Evolutionary conservation across 371 early-diverging fungal species (phyloP).

Genomic region (Mortierella sp.): DNA sequence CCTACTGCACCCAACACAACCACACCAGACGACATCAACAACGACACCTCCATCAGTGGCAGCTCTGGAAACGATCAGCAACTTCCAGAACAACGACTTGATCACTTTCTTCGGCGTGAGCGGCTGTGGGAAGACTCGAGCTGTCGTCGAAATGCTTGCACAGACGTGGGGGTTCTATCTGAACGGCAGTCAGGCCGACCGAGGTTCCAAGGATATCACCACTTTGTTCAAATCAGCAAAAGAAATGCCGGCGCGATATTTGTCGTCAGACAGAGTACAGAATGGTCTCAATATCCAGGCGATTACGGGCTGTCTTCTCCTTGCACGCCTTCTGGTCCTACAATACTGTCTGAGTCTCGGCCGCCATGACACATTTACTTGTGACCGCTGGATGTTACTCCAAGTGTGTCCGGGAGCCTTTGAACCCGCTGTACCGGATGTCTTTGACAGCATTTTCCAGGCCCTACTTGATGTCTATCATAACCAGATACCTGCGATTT

Average conservation of each 20-base stretch:
- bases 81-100: conserved; percentile 38
- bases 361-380: conserved; percentile 37
- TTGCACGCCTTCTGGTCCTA: conserved; percentile 43
- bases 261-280: conserved; percentile 32
- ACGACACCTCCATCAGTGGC: conserved; percentile 35
- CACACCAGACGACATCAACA: conserved; percentile 12
- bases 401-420: conserved; percentile 50
- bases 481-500: no score
- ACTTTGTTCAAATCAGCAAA: conserved; percentile 36
- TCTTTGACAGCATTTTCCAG: conserved; percentile 41
- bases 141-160: conserved; percentile 48
- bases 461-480: conserved; percentile 12
- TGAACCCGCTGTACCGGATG: conserved; percentile 33
- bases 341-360: conserved; percentile 45
- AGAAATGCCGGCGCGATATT: conserved; percentile 34
- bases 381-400: conserved; percentile 51
- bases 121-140: conserved; percentile 45
- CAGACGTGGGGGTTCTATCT: conserved; percentile 50
- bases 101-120: conserved; percentile 47
- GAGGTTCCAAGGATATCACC: conserved; percentile 42
- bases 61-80: conserved; percentile 28
- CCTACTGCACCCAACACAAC: not conserved
- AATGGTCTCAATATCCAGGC: conserved; percentile 45
- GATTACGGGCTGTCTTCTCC: conserved; percentile 34
- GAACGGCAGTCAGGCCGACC: conserved; percentile 39